These are phyloP conservation scores for Dactylellina haptotyla DNA, from an alignment of 2,329 filamentous ascomycete genomes.

Conservation along the genomic window DNA sequence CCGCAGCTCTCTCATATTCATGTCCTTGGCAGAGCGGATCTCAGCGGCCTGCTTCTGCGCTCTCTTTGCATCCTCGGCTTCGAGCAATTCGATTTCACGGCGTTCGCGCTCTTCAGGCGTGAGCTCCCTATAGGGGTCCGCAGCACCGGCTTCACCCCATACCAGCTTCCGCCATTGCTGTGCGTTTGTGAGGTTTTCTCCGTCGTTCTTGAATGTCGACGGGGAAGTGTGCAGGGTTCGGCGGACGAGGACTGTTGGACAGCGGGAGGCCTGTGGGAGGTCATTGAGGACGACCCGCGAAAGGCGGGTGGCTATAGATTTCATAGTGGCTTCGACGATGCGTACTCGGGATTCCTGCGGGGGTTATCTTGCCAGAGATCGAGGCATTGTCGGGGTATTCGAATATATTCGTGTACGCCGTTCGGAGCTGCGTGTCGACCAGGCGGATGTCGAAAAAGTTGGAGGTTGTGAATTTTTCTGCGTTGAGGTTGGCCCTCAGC, in stretches of 20 bases:
- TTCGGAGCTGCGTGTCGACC: no score
- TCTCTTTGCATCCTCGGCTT: conserved; percentile 27
- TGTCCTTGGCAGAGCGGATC: neutral
- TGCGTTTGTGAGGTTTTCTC: conserved; percentile 32
- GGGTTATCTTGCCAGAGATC: conserved; percentile 1
- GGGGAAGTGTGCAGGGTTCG: conserved; percentile 25
- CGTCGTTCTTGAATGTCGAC: neutral
- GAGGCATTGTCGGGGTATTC: conserved; percentile 13
- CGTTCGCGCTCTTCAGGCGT: conserved; percentile 43
- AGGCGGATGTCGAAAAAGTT: conserved; percentile 7
- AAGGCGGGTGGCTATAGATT: conserved; percentile 32
- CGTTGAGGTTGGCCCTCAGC: conserved; percentile 17
- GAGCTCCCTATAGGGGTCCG: conserved; percentile 38
- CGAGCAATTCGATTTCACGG: conserved; percentile 27
- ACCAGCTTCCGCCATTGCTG: conserved; percentile 37
- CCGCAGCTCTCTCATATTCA: neutral
- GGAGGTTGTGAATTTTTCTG: conserved; percentile 39
- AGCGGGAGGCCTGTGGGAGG: conserved; percentile 20
- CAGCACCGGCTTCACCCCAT: conserved; percentile 39
- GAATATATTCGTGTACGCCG: neutral
- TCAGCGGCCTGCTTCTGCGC: neutral
- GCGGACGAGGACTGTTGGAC: conserved; percentile 1
- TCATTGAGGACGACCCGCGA: conserved; percentile 34
- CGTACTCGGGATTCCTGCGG: neutral
- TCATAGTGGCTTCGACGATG: conserved; percentile 16